Base-by-base conservation (phyloP, 371 early-diverging fungal species). In the Rhizopus microsporus region DNA sequence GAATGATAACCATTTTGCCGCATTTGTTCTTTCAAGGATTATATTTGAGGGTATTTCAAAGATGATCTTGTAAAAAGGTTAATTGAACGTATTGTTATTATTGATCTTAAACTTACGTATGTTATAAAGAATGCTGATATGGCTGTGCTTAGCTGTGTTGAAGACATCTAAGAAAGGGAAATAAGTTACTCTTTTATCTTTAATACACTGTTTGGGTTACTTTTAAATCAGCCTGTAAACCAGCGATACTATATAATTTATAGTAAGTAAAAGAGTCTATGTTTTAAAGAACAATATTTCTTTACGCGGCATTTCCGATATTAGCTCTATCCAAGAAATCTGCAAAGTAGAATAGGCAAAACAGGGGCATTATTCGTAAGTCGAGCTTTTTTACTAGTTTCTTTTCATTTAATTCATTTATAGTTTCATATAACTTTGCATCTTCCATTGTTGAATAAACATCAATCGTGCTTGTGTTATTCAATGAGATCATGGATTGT, bases 11-110 rank as follows among this genome's bases (percentile, higher is more conserved):
- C 78, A 78, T n/a, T 68, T 46, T 10, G 59, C 59, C 3, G 73
- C 67, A 42, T 67, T 69, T 16, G 67, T 68, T 7, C 56, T 65
- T 37, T 75, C 73, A 7, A 78, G 44, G 4, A 78, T 60, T 5
- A 70, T 45, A 51, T 78, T 78, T 15, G 75, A 72, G 6, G 78
- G 78, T 30, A 78, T 63, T 59, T 78, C 78, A 40, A 70, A 78
- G 0, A 78, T 29, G 42, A 78, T 74, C 78, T 77, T 56, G 6
- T 56, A 7, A 47, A 23, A 37, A 23, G 10, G 30, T 16, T 33
- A 29, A 17, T 59, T 3, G 39, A 32, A 13, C 50, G 7, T 39
- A 13, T 32, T 44, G 43, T 15, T 35, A 44, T 10, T 7, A 12
- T 9, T 31, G 23, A 23, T 31, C 7, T 9, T 7, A 10, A 9